phyloP scores from a whole-genome alignment of 1,284 basidiomycete species.

The Bjerkandera adusta region DNA sequence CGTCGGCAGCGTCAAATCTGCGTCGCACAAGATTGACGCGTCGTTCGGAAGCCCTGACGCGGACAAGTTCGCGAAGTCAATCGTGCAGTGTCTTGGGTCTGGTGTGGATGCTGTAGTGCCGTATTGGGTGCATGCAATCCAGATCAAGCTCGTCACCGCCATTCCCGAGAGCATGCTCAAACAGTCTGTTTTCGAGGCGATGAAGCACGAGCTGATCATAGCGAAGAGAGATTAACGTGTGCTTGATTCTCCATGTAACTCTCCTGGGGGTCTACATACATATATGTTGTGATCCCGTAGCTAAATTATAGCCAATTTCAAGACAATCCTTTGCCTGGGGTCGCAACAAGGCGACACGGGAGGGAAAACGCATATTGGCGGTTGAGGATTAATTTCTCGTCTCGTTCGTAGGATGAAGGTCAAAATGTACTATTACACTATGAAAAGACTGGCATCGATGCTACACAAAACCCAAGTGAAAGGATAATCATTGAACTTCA shows the following conservation, averaged over 20 bases:
- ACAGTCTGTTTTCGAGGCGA: conserved; percentile 5
- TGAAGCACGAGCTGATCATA: conserved; percentile 28
- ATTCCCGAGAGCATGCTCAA: conserved; percentile 5
- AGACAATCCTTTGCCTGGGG: neutral
- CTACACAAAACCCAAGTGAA: too few species aligned
- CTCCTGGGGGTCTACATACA: neutral
- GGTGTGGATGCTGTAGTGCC: conserved; percentile 9
- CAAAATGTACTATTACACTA: too few species aligned
- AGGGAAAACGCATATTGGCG: neutral
- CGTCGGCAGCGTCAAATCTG: conserved; percentile 11
- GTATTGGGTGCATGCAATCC: conserved; percentile 14
- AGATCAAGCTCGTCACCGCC: conserved; percentile 5
- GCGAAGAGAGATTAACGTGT: neutral
- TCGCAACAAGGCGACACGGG: too few species aligned
- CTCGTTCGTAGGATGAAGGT: neutral
- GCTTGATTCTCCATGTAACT: neutral
- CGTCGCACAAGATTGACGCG: neutral
- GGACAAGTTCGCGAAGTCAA: conserved; percentile 11
- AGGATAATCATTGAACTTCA: too few species aligned
- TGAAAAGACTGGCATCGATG: too few species aligned
- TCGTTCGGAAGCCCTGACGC: conserved; percentile 11
- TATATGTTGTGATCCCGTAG: neutral
- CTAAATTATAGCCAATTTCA: neutral
- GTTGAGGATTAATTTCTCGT: neutral
- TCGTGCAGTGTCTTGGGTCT: conserved; percentile 15